A percentile compares a stretch with the other conserved stretches of the same genome.
Conservation (phyloP, 306 rosid species). For the Rosa rugosa region DNA sequence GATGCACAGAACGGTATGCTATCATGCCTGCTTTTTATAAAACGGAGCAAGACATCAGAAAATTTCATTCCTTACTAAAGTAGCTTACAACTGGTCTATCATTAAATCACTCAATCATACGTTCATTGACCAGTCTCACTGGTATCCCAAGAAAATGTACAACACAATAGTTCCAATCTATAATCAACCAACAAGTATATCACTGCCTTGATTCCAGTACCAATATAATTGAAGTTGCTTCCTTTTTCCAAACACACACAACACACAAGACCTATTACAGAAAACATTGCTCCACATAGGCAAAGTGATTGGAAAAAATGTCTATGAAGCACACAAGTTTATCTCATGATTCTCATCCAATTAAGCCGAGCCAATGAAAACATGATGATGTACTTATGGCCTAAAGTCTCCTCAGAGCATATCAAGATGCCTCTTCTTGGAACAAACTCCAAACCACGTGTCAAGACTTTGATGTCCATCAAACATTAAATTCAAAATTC, state of each 20-base stretch:
- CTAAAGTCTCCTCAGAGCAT: conserved; percentile 10
- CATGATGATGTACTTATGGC: not conserved
- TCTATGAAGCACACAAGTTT: not conserved
- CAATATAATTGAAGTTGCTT: not conserved
- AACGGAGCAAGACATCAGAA: not conserved
- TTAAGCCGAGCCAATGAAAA: not conserved
- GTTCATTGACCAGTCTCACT: not conserved
- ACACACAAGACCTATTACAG: not conserved
- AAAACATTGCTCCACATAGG: not conserved
- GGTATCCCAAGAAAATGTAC: not conserved
- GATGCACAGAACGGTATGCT: not conserved
- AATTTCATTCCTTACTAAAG: not conserved
- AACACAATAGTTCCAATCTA: not conserved
- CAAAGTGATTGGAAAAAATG: not conserved
- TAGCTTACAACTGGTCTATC: not conserved
- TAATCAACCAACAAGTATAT: not conserved
- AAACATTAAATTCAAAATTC: conserved; percentile 28
- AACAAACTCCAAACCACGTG: conserved; percentile 16
- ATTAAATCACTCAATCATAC: not conserved
- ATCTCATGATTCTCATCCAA: not conserved
- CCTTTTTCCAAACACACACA: not conserved
- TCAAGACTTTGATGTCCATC: conserved; percentile 24
- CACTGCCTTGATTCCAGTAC: not conserved
- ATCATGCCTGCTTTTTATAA: not conserved
- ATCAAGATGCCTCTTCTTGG: conserved; percentile 19